A percentile compares a stretch with the other conserved stretches of the same genome.
These are phyloP conservation scores for Entomortierella parvispora DNA, from an alignment of 192 early-diverging fungal species.

Conservation along the genomic window DNA sequence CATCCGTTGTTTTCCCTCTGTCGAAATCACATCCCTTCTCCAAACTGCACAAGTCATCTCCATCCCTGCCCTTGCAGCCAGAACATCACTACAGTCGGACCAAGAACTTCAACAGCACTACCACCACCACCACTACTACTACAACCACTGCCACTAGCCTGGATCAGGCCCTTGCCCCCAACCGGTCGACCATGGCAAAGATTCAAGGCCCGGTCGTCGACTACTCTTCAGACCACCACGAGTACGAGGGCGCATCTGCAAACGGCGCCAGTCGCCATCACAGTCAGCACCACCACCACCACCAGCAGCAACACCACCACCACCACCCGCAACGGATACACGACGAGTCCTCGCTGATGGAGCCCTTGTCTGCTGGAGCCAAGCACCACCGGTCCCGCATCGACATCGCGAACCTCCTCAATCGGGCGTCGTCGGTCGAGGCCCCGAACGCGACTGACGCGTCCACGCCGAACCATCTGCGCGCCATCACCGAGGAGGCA, in stretches of 20 bases:
- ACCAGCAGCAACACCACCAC: conserved; percentile 2
- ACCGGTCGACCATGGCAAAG: neutral
- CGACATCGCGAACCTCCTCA: conserved; percentile 37
- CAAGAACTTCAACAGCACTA: neutral
- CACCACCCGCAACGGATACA: conserved; percentile 1
- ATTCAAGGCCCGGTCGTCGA: neutral
- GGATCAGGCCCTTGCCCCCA: too few relatives aligned
- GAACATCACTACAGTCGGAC: conserved; percentile 5
- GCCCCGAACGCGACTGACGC: neutral
- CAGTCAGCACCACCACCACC: neutral
- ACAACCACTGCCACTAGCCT: neutral
- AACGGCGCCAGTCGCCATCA: conserved; percentile 3
- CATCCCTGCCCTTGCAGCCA: conserved; percentile 6
- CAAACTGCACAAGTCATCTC: conserved; percentile 16
- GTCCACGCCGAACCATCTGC: conserved; percentile 12
- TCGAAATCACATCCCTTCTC: neutral
- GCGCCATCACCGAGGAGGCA: conserved; percentile 35
- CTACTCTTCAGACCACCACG: conserved; percentile 1
- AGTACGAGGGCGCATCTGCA: neutral
- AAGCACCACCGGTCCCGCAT: conserved; percentile 32
- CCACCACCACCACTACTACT: neutral
- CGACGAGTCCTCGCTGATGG: too few relatives aligned
- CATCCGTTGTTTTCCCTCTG: conserved; percentile 5
- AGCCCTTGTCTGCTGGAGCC: too few relatives aligned
- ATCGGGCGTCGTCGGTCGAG: conserved; percentile 3